Conservation (phyloP, 352 stramenopile species). For the Phytophthora megakarya region DNA sequence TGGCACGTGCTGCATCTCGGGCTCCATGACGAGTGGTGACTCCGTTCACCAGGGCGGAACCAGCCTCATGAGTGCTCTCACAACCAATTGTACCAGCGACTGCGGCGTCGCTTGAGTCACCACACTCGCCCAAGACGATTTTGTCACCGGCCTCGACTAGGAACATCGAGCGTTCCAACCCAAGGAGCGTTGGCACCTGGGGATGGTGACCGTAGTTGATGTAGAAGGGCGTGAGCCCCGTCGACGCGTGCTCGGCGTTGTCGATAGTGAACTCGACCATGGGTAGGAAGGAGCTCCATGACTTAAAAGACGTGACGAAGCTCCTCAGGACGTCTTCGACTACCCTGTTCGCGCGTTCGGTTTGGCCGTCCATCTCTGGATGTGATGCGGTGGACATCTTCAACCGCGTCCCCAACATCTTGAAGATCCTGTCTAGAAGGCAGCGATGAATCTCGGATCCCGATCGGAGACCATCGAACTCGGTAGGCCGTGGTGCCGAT, state of each 20-base stretch:
- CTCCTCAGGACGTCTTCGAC: not conserved
- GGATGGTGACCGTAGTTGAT: not conserved
- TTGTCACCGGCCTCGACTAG: too few relatives aligned
- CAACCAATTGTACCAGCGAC: too few relatives aligned
- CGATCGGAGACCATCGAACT: constrained; percentile 6
- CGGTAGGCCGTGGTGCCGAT: constrained; percentile 20
- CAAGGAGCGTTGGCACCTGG: too few relatives aligned
- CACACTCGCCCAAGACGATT: too few relatives aligned
- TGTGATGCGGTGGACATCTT: constrained; percentile 1
- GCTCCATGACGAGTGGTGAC: too few relatives aligned
- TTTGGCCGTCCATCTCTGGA: constrained; percentile 2
- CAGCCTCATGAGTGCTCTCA: too few relatives aligned
- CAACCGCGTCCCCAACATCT: constrained; percentile 2
- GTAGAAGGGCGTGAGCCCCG: not conserved
- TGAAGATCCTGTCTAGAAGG: constrained; percentile 22
- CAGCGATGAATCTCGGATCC: too few relatives aligned
- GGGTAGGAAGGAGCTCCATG: constrained; percentile 4
- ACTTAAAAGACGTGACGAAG: not conserved
- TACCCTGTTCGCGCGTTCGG: not conserved
- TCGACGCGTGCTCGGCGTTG: not conserved
- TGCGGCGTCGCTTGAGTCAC: too few relatives aligned
- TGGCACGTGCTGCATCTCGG: too few relatives aligned
- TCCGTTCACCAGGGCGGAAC: too few relatives aligned
- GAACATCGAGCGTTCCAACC: too few relatives aligned
- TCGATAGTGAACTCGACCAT: not conserved